Evolutionary conservation across 2,329 filamentous ascomycete genomes (phyloP).

Genomic region (Penicillium verrucosum): DNA sequence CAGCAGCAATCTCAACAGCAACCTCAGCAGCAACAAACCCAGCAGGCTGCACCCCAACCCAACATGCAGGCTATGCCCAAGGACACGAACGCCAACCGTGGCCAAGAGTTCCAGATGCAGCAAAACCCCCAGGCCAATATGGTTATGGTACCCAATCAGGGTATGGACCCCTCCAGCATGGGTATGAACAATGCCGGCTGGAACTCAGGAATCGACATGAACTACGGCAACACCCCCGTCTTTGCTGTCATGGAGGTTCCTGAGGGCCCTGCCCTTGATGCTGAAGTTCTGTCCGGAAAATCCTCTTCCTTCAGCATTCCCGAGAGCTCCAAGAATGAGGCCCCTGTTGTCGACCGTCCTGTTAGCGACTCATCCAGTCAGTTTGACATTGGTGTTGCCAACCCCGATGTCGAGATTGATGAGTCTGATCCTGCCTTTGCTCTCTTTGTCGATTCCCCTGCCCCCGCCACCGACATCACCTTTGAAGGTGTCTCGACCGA

Average conservation of each 20-base stretch:
- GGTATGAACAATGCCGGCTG: slow-evolving; percentile 50
- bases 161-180: slow-evolving; percentile 67
- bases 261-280: slow-evolving; percentile 60
- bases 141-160: slow-evolving; percentile 77
- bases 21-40: slow-evolving; percentile 37
- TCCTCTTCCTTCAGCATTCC: slow-evolving; percentile 50
- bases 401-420: slow-evolving; percentile 52
- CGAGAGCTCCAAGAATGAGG: slow-evolving; percentile 50
- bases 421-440: slow-evolving; percentile 50
- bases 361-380: slow-evolving; percentile 17
- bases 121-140: slow-evolving; percentile 67
- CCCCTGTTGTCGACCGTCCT: slow-evolving; percentile 47
- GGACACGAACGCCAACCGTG: slow-evolving; percentile 61
- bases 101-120: slow-evolving; percentile 55
- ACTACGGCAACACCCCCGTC: slow-evolving; percentile 43
- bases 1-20: slow-evolving; percentile 28
- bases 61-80: slow-evolving; percentile 56
- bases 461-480: slow-evolving; percentile 31
- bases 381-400: slow-evolving; percentile 21
- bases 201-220: slow-evolving; percentile 47
- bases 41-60: slow-evolving; percentile 38
- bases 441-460: slow-evolving; percentile 52
- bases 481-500: slow-evolving; percentile 58
- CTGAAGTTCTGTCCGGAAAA: slow-evolving; percentile 69
- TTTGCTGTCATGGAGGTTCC: slow-evolving; percentile 72